Conservation (phyloP, 2,329 filamentous ascomycete species). For the Phoma sp. region DNA sequence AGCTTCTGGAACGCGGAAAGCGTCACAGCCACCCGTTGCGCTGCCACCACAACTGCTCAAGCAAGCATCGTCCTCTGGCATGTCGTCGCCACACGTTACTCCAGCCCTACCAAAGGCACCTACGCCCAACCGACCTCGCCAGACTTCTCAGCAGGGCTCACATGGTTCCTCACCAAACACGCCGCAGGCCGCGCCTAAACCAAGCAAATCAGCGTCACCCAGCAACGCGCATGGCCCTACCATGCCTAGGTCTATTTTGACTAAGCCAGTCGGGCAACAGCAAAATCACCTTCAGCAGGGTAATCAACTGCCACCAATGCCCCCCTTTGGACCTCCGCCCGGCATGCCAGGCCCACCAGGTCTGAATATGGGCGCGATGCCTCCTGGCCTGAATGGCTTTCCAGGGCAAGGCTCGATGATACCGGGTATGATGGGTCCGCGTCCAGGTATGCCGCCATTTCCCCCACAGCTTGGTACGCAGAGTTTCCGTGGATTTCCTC, state of each 20-base stretch:
- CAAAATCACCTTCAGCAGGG: slow-evolving; percentile 57
- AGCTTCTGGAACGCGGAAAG: slow-evolving; percentile 39
- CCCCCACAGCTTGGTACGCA: slow-evolving; percentile 58
- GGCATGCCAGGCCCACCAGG: slow-evolving; percentile 64
- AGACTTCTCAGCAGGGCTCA: slow-evolving; percentile 78
- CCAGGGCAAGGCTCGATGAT: slow-evolving; percentile 62
- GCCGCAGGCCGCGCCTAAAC: slow-evolving; percentile 59
- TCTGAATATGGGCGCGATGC: slow-evolving; percentile 53
- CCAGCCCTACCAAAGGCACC: slow-evolving; percentile 83
- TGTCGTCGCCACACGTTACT: slow-evolving; percentile 82
- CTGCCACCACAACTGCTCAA: slow-evolving; percentile 61
- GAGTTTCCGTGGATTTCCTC: slow-evolving; percentile 60
- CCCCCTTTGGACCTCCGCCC: slow-evolving; percentile 64
- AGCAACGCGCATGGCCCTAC: slow-evolving; percentile 70
- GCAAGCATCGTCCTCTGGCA: slow-evolving; percentile 56
- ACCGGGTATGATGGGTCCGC: slow-evolving; percentile 59
- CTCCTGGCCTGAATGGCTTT: slow-evolving; percentile 56
- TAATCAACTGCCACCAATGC: slow-evolving; percentile 67
- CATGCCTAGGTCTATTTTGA: slow-evolving; percentile 67
- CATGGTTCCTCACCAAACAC: slow-evolving; percentile 72
- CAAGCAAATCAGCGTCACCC: slow-evolving; percentile 63
- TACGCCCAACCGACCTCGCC: slow-evolving; percentile 77
- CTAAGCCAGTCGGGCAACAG: slow-evolving; percentile 62
- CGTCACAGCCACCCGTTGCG: slow-evolving; percentile 53
- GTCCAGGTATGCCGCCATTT: slow-evolving; percentile 63